These are phyloP conservation scores for Dioszegia hungarica DNA, from an alignment of 768 basidiomycete genomes.

Conservation along the genomic window DNA sequence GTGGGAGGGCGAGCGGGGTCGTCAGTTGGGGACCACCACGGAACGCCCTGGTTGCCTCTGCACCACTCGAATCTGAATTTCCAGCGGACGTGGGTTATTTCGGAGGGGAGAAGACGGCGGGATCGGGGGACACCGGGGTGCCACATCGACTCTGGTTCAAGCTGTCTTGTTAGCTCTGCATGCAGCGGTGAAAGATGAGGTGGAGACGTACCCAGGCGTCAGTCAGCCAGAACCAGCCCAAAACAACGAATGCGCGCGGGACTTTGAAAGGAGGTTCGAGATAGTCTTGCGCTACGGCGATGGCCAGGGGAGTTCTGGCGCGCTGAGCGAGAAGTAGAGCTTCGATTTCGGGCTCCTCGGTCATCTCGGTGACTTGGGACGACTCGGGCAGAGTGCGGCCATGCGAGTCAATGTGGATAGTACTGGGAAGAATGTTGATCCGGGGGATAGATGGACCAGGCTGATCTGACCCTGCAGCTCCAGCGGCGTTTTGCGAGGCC, in stretches of 20 bases:
- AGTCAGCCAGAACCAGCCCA: conserved; percentile 46
- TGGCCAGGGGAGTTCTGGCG: conserved; percentile 33
- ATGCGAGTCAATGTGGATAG: background rate
- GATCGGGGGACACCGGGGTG: background rate
- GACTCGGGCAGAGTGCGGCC: background rate
- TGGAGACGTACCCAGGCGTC: conserved; percentile 41
- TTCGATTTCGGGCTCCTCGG: conserved; percentile 28
- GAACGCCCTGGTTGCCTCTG: conserved; percentile 3
- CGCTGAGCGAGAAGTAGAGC: conserved; percentile 36
- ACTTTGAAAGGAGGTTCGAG: conserved; percentile 32
- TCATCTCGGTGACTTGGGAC: background rate
- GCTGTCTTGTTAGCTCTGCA: conserved; percentile 8
- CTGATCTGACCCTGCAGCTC: background rate
- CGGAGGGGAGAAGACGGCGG: background rate
- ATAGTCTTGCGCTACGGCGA: conserved; percentile 42
- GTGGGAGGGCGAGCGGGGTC: background rate
- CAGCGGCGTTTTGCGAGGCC: background rate
- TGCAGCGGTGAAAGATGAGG: background rate
- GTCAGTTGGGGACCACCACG: conserved; percentile 22
- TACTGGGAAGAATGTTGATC: background rate
- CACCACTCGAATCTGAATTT: conserved; percentile 44
- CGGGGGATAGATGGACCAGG: background rate
- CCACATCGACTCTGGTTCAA: conserved; percentile 14
- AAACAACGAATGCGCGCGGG: conserved; percentile 31
- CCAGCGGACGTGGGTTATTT: conserved; percentile 26